phyloP scores from a whole-genome alignment of 169 alveolate species.

The Plasmodium inui region DNA sequence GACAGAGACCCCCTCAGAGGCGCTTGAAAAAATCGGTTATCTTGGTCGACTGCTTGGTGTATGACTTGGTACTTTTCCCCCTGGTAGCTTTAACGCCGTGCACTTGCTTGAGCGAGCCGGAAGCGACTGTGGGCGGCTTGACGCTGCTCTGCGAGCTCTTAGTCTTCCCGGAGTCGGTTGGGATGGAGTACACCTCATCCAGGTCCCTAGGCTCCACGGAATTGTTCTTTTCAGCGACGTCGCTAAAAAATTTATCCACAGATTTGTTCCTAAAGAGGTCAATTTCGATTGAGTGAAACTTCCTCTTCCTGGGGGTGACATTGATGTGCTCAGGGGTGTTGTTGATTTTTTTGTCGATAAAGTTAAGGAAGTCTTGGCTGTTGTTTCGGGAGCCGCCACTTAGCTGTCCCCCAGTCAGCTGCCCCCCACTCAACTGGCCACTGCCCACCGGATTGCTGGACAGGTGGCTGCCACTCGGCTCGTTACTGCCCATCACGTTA shows the following conservation, averaged over 20 bases:
- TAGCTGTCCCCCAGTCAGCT: background rate
- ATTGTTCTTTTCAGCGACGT: background rate
- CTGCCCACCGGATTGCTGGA: background rate
- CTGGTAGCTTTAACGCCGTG: background rate
- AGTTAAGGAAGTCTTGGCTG: constrained; percentile 17
- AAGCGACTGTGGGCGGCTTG: background rate
- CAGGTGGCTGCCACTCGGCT: background rate
- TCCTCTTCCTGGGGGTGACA: constrained; percentile 39
- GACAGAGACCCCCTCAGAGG: constrained; percentile 18
- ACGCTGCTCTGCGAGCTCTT: background rate
- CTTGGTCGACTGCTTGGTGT: constrained; percentile 32
- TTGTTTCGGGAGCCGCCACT: background rate
- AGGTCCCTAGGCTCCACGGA: background rate
- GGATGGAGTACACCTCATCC: constrained; percentile 6
- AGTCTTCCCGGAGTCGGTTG: constrained; percentile 3
- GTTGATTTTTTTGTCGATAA: constrained; percentile 40
- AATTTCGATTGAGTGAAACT: constrained; percentile 46
- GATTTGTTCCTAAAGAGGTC: constrained; percentile 32
- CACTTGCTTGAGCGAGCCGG: constrained; percentile 5
- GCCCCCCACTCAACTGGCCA: background rate
- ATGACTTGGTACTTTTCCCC: constrained; percentile 20
- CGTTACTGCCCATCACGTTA: background rate
- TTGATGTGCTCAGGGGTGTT: constrained; percentile 12
- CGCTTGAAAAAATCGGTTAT: constrained; percentile 64
- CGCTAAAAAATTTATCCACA: constrained; percentile 40